A percentile compares a stretch with the other conserved stretches of the same genome.
phyloP scores from a whole-genome alignment of 495 filamentous ascomycete species.

The Monascus purpureus region DNA sequence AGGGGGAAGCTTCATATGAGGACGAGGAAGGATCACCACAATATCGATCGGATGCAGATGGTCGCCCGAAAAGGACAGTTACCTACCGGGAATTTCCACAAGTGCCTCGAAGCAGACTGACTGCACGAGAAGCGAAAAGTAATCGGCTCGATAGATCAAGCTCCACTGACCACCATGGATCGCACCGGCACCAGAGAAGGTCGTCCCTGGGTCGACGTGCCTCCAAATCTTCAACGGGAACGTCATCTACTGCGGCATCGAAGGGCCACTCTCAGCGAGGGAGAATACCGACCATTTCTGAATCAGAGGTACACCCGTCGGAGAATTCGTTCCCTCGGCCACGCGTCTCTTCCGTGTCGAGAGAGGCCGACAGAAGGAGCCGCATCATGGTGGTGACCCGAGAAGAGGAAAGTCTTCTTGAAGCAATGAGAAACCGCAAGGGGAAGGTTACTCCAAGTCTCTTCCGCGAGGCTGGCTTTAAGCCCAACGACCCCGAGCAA shows the following conservation, averaged over 20 bases:
- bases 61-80: constrained; percentile 10
- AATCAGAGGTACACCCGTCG: constrained; percentile 14
- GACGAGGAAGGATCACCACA: background rate
- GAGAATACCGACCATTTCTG: constrained; percentile 20
- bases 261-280: constrained; percentile 19
- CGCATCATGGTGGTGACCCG: constrained; percentile 74
- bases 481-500: constrained; percentile 11
- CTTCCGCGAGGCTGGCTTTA: constrained; percentile 36
- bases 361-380: constrained; percentile 30
- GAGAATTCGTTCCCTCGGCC: constrained; percentile 7
- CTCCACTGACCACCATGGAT: constrained; percentile 14
- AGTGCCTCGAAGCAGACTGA: no score
- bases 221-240: constrained; percentile 15
- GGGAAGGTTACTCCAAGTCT: constrained; percentile 63
- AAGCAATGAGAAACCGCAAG: constrained; percentile 65
- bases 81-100: background rate
- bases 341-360: constrained; percentile 6
- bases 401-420: constrained; percentile 72
- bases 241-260: constrained; percentile 10
- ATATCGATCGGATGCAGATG: background rate
- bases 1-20: constrained; percentile 7
- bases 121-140: constrained; percentile 14
- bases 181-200: constrained; percentile 9
- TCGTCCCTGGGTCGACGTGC: constrained; percentile 8
- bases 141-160: constrained; percentile 16